Evolutionary conservation across 805 yeast species (phyloP).

Genomic region (Jamesozyma jinghongensis): DNA sequence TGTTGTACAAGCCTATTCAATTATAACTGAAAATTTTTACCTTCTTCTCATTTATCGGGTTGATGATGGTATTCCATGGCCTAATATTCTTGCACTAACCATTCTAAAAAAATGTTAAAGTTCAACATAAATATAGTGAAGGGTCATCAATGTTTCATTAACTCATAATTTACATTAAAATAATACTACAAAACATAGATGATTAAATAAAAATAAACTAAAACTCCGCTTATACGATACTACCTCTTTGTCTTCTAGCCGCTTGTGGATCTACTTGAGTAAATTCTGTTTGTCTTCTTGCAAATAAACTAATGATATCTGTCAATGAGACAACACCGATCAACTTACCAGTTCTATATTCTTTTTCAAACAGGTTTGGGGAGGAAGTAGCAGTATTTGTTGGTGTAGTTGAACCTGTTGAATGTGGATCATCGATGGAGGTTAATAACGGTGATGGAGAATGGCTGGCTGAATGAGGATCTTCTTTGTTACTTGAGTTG

Average conservation of each 20-base stretch:
- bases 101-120: too few species aligned
- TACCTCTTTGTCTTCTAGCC: slow-evolving; percentile 84
- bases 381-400: slow-evolving; percentile 6
- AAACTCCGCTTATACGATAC: slow-evolving; percentile 28
- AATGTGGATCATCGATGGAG: slow-evolving; percentile 16
- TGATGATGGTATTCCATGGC: too few species aligned
- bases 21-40: too few species aligned
- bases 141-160: neutral
- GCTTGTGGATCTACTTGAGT: slow-evolving; percentile 79
- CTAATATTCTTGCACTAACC: too few species aligned
- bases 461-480: slow-evolving; percentile 7
- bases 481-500: neutral
- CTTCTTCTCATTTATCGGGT: too few species aligned
- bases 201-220: neutral
- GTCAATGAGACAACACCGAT: slow-evolving; percentile 90
- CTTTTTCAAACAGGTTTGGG: slow-evolving; percentile 31
- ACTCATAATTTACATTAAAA: neutral
- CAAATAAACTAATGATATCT: slow-evolving; percentile 75
- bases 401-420: slow-evolving; percentile 8
- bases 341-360: slow-evolving; percentile 65
- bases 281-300: slow-evolving; percentile 44
- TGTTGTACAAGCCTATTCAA: too few species aligned
- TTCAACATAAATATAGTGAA: too few species aligned
- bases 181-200: too few species aligned
- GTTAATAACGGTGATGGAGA: slow-evolving; percentile 19